Base-by-base conservation (phyloP, 768 basidiomycete genomes). In the Pleurotus salmoneostramineus region DNA sequence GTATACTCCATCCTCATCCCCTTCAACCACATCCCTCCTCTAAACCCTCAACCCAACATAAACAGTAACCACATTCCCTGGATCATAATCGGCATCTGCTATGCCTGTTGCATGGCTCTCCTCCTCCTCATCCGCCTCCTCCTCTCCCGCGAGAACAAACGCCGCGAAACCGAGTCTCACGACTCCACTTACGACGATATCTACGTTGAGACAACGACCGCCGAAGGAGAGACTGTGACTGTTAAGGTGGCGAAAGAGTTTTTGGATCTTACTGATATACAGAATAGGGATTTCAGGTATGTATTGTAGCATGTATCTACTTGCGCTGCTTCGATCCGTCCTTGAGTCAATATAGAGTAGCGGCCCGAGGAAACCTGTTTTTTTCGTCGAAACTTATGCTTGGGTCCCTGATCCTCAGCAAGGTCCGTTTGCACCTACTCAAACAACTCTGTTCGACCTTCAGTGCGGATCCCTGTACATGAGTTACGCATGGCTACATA, bases 261-360 rank as follows among this genome's bases (percentile, higher is more conserved):
- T 66, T 67, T 89, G 71, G 89, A 91, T 65, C 70, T 90, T 63
- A 91, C 89, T 0, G 89, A 91, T 65, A 74, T 70, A 33, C 84
- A 89, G 66, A 90, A 90, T 62, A 77, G 82, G 7, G 85, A 88
- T 55, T 89, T 87, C 70, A 76, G 89, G 72, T 90, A 89, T 64
- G 85, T 89, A 31, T 69, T 89, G 57, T 88, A 69, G 40, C 27
- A 12, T 33, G 40, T 43, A 12, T 33, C n/a, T 52, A 33, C 33
- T n/a, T 14, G 14, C 50, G n/a, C n/a, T n/a, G n/a, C n/a, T n/a
- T n/a, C n/a, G n/a, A n/a, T n/a, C n/a, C n/a, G n/a, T n/a, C n/a
- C n/a, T n/a, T n/a, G n/a, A n/a, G n/a, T n/a, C n/a, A n/a, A n/a
- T n/a, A n/a, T n/a, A n/a, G n/a, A n/a, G n/a, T n/a, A n/a, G n/a